Percentiles rank a stretch among this genome's conserved stretches.
phyloP scores from a whole-genome alignment of 768 basidiomycete genomes.

The Leccinum sublutescens region DNA sequence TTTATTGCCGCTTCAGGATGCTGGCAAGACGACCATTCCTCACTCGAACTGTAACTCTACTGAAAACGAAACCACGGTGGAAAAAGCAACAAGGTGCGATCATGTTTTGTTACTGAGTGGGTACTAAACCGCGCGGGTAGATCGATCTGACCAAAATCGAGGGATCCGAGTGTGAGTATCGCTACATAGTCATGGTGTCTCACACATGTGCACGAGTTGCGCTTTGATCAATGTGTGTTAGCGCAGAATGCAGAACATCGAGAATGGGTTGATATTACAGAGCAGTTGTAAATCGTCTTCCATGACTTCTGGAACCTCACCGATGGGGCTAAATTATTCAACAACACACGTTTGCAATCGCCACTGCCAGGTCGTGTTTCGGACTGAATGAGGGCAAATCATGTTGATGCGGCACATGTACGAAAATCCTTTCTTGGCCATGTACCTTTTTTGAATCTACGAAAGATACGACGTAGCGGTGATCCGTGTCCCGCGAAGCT shows the following conservation, averaged over 20 bases:
- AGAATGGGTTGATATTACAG: neutral
- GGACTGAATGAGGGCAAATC: neutral
- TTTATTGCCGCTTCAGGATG: neutral
- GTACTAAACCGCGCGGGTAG: neutral
- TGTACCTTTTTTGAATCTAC: neutral
- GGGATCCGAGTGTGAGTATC: neutral
- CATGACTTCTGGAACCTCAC: neutral
- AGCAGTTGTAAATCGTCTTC: neutral
- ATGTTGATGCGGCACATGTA: neutral
- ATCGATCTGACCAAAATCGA: neutral
- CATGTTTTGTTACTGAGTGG: neutral
- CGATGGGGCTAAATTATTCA: no score
- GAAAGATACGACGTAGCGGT: neutral
- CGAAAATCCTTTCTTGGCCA: neutral
- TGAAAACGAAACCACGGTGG: neutral
- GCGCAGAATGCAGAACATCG: neutral
- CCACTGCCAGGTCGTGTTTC: neutral
- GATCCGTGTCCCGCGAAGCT: neutral
- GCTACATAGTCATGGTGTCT: neutral
- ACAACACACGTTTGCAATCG: no score
- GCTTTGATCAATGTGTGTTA: neutral
- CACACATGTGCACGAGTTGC: neutral
- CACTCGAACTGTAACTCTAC: neutral
- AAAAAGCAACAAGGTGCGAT: neutral
- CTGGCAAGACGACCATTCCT: neutral